These are phyloP conservation scores for Yarrowia porcina DNA, from an alignment of 805 yeast genomes.

Conservation along the genomic window DNA sequence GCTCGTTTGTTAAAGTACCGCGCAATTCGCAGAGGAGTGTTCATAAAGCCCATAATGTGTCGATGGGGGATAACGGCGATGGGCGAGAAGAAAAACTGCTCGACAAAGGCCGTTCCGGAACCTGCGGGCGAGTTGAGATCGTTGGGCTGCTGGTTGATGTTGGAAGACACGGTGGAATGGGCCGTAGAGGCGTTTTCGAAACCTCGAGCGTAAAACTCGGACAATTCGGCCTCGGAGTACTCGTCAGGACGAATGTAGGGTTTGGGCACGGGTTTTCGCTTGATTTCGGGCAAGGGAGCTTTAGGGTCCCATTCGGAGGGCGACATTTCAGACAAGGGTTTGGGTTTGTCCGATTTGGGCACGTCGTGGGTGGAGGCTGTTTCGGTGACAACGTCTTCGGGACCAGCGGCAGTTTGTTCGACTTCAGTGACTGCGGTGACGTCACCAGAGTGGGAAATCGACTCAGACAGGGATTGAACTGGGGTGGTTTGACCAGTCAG, in stretches of 20 bases:
- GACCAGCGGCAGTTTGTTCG: neutral
- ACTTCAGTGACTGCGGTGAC: neutral
- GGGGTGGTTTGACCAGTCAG: neutral
- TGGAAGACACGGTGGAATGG: constrained; percentile 31
- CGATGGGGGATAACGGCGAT: constrained; percentile 72
- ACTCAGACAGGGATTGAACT: neutral
- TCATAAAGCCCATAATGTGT: constrained; percentile 72
- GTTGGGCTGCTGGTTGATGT: constrained; percentile 24
- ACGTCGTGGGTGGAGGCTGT: neutral
- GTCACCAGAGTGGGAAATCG: neutral
- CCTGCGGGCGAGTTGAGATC: neutral
- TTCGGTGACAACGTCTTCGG: neutral
- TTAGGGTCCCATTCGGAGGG: constrained; percentile 10
- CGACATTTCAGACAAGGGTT: neutral
- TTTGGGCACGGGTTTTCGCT: constrained; percentile 49
- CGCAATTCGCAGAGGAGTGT: constrained; percentile 70
- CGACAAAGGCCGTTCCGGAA: constrained; percentile 2
- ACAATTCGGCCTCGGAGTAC: constrained; percentile 52
- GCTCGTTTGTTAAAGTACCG: constrained; percentile 72
- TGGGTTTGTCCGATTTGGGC: neutral
- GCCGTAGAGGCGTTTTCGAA: constrained; percentile 32
- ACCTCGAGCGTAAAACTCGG: constrained; percentile 50
- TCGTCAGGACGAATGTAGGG: constrained; percentile 64
- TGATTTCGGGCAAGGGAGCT: constrained; percentile 32
- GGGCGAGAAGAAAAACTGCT: constrained; percentile 47